phyloP scores from a whole-genome alignment of 2,329 filamentous ascomycete species.

The Lasiodiplodia citricola region DNA sequence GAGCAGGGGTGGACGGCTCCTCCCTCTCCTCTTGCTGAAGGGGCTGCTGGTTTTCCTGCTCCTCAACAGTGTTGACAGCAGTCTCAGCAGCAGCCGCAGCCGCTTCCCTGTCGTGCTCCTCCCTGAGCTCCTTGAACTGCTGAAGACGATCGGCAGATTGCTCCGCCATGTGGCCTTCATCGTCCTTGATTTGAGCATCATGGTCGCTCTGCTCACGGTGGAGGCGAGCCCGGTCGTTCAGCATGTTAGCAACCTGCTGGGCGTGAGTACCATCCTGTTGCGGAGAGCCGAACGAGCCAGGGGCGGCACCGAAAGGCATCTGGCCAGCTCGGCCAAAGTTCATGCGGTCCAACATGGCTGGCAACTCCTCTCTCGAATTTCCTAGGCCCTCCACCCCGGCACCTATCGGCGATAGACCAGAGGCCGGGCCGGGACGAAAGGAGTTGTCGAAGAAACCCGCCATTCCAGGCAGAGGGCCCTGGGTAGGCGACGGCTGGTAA shows the following conservation, averaged over 20 bases:
- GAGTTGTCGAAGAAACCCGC: slow-evolving; percentile 72
- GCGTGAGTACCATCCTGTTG: slow-evolving; percentile 57
- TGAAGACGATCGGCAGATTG: slow-evolving; percentile 71
- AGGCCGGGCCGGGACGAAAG: slow-evolving; percentile 47
- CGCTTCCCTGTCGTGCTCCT: slow-evolving; percentile 35
- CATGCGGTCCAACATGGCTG: slow-evolving; percentile 68
- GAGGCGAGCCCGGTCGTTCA: slow-evolving; percentile 65
- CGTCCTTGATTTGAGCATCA: slow-evolving; percentile 52
- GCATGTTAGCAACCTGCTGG: slow-evolving; percentile 64
- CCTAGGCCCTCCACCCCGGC: slow-evolving; percentile 51
- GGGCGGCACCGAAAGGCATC: slow-evolving; percentile 51
- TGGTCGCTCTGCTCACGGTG: slow-evolving; percentile 67
- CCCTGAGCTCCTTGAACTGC: slow-evolving; percentile 79
- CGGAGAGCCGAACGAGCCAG: slow-evolving; percentile 53
- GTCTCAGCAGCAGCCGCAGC: slow-evolving; percentile 19
- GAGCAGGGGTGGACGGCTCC: slow-evolving; percentile 3
- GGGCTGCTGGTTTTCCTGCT: slow-evolving; percentile 34
- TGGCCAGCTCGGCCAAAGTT: slow-evolving; percentile 60
- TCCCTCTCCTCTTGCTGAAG: slow-evolving; percentile 32
- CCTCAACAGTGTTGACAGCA: slow-evolving; percentile 25
- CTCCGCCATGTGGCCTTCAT: slow-evolving; percentile 50
- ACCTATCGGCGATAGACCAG: slow-evolving; percentile 52
- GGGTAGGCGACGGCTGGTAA: slow-evolving; percentile 66
- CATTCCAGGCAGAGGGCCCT: slow-evolving; percentile 53
- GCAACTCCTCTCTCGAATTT: slow-evolving; percentile 70